phyloP scores from a whole-genome alignment of 2,329 filamentous ascomycete genomes.

The Aspergillus sp. region DNA sequence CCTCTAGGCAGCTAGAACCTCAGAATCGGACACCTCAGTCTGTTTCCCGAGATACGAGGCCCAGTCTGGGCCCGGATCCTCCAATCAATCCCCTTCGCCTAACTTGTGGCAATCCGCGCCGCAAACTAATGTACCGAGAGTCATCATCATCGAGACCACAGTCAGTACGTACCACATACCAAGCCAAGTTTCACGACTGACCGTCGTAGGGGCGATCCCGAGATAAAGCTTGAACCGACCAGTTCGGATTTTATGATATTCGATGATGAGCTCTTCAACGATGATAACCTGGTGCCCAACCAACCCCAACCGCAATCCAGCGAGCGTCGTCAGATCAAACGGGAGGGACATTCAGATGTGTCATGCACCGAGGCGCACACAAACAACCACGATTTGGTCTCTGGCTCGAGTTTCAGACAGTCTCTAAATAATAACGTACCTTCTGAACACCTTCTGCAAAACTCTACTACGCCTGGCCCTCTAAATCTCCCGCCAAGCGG shows the following conservation, averaged over 20 bases:
- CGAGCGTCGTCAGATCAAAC: not conserved
- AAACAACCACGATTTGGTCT: not conserved
- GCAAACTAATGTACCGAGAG: constrained; percentile 50
- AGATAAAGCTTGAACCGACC: not conserved
- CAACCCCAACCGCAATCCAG: not conserved
- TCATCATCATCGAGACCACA: constrained; percentile 29
- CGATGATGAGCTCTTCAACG: not conserved
- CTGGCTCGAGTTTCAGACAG: not conserved
- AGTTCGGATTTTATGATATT: constrained; percentile 1
- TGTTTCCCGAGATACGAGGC: constrained; percentile 10
- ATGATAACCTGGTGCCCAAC: not conserved
- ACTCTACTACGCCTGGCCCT: not conserved
- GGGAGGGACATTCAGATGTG: not conserved
- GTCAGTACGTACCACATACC: constrained; percentile 34
- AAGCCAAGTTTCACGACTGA: constrained; percentile 5
- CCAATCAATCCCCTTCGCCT: constrained; percentile 38
- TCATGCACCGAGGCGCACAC: not conserved
- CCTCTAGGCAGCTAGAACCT: not conserved
- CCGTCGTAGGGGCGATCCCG: not conserved
- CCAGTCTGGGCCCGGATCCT: constrained; percentile 11
- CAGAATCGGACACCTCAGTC: not conserved
- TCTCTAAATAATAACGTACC: not conserved
- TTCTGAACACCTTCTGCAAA: not conserved
- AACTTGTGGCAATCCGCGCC: constrained; percentile 41
- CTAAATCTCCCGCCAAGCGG: not conserved